Evolutionary conservation across 768 basidiomycete genomes (phyloP).

Genomic region (Lactarius vividus): DNA sequence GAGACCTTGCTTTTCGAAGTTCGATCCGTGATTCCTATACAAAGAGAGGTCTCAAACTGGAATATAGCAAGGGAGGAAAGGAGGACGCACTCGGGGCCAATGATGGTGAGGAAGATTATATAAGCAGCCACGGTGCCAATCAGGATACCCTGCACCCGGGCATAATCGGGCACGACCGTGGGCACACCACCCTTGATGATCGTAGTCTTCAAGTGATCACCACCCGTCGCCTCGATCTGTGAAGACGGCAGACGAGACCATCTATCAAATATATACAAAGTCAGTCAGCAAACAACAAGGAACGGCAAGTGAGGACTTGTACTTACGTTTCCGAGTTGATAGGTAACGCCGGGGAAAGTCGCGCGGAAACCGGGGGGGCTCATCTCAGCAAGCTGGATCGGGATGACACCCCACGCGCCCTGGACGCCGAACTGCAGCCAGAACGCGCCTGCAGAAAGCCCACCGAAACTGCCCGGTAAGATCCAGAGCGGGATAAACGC

Average conservation of each 20-base stretch:
- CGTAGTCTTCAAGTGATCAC: conserved; percentile 38
- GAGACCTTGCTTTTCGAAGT: conserved; percentile 79
- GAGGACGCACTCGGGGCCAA: conserved; percentile 71
- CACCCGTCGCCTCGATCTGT: conserved; percentile 52
- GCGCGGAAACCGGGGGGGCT: conserved; percentile 50
- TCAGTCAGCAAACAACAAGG: background rate
- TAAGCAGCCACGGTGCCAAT: conserved; percentile 83
- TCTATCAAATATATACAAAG: conserved; percentile 29
- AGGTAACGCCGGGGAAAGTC: conserved; percentile 44
- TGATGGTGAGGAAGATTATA: conserved; percentile 67
- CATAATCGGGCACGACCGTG: conserved; percentile 45
- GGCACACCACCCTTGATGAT: conserved; percentile 31
- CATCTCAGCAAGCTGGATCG: conserved; percentile 47
- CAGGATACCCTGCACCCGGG: conserved; percentile 79
- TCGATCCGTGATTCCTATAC: conserved; percentile 38
- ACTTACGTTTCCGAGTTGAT: conserved; percentile 42
- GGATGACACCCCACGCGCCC: conserved; percentile 37
- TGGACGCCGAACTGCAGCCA: conserved; percentile 49
- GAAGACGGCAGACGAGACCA: conserved; percentile 46
- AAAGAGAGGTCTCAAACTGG: background rate
- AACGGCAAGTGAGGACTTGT: background rate
- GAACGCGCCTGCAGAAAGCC: conserved; percentile 48
- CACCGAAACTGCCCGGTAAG: conserved; percentile 41
- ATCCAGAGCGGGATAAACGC: conserved; percentile 44
- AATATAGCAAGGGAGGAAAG: background rate